Base-by-base conservation (phyloP, 441 rosid genomes). In the Populus trichocarpa region DNA sequence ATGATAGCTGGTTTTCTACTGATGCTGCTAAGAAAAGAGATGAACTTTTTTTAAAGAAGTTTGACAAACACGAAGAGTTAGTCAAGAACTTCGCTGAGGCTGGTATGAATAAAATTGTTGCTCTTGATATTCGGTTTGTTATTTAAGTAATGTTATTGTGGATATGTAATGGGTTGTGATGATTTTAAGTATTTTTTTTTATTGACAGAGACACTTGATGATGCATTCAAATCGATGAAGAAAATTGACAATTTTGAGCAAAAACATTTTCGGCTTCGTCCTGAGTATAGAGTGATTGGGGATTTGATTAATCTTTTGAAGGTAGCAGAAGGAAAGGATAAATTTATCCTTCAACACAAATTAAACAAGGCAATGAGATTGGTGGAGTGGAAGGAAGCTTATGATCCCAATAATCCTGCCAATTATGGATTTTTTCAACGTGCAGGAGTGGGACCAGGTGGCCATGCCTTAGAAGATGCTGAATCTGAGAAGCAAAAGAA, bases 211-310 rank as follows among this genome's bases (percentile, higher is more conserved):
- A 91, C 92, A 16, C 86, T 90, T 53, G 97, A 93, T 69, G 98
- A 93, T 64, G 83, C 92, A 7, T 89, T 80, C 82, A 92, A 82
- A 81, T 95, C 89, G 94, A 95, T 95, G 98, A 84, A 26, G 33
- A 92, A 75, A 76, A 84, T 93, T 32, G 91, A 93, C 81, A 93
- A 89, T 73, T 95, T 92, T 77, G 98, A 95, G 82, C 85, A 90
- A 79, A 95, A 89, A 42, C 99, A 95, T 85, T 91, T 95, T 76
- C 78, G 77, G 61, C 91, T 91, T 75, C 80, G 89, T 70, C 95
- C 88, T 30, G 97, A 95, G 40, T 92, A 95, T 69, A 88, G 92
- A 76, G 98, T 95, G 68, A 90, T 95, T 75, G 99, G 97, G 68
- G 98, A 95, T 79, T 75, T 95, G 86, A 89, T 93, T 86, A 90